Conservation (phyloP, 2,329 filamentous ascomycete genomes). For the Xylariaceae sp. region DNA sequence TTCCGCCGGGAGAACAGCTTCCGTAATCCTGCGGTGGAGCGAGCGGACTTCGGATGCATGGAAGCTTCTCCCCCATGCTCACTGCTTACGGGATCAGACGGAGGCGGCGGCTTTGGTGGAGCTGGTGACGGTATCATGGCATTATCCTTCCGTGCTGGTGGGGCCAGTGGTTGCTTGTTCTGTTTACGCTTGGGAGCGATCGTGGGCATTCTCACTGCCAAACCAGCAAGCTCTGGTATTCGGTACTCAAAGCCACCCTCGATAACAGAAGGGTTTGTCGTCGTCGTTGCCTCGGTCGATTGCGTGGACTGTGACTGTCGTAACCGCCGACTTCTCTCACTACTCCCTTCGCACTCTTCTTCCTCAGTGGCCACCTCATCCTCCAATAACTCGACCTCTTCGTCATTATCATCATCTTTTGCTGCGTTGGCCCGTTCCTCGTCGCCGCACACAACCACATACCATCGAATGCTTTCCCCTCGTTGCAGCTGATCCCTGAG, state of each 20-base stretch:
- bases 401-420: constrained; percentile 23
- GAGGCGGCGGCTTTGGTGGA: constrained; percentile 17
- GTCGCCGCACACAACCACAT: constrained; percentile 58
- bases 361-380: constrained; percentile 27
- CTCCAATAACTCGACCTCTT: constrained; percentile 44
- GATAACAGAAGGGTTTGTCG: constrained; percentile 18
- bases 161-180: constrained; percentile 9
- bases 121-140: constrained; percentile 13
- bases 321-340: constrained; percentile 14
- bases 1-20: constrained; percentile 25
- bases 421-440: constrained; percentile 44
- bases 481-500: constrained; percentile 53
- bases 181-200: constrained; percentile 22
- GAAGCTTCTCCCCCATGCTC: constrained; percentile 11
- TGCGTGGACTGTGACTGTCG: constrained; percentile 22
- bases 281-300: constrained; percentile 20
- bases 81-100: constrained; percentile 2
- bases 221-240: constrained; percentile 28
- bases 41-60: constrained; percentile 17
- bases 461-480: constrained; percentile 56
- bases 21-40: constrained; percentile 23
- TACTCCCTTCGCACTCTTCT: constrained; percentile 20
- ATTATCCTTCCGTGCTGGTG: constrained; percentile 15
- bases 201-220: constrained; percentile 19
- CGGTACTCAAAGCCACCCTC: constrained; percentile 32